Evolutionary conservation across 2,329 filamentous ascomycete species (phyloP).

Genomic region (Colletotrichum spinosum): DNA sequence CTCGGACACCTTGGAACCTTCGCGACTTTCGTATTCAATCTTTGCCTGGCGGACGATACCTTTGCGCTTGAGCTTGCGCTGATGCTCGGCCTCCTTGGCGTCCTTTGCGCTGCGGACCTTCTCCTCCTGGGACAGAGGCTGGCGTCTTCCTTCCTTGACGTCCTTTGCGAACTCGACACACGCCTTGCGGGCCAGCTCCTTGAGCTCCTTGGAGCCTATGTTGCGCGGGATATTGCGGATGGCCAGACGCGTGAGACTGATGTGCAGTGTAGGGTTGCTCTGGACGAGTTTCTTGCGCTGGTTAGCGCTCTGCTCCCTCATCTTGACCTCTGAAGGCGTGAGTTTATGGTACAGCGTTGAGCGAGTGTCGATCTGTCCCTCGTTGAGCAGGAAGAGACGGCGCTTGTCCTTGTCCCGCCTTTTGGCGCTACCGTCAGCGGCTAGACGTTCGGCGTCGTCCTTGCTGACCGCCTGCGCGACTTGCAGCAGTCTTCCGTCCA

Average conservation of each 20-base stretch:
- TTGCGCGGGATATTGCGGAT: conserved; percentile 90
- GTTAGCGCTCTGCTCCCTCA: conserved; percentile 87
- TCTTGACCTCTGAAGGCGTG: conserved; percentile 82
- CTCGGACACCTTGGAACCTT: conserved; percentile 87
- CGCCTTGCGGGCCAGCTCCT: conserved; percentile 90
- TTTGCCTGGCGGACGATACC: conserved; percentile 93
- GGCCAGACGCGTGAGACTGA: conserved; percentile 90
- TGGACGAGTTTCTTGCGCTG: conserved; percentile 93
- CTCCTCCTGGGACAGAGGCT: conserved; percentile 91
- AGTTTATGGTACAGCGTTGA: conserved; percentile 83
- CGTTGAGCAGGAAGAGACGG: conserved; percentile 85
- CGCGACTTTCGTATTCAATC: conserved; percentile 89
- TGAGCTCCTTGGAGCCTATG: conserved; percentile 87
- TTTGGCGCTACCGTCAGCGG: conserved; percentile 74
- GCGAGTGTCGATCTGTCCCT: conserved; percentile 84
- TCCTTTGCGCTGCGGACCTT: conserved; percentile 81
- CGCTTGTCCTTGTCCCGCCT: conserved; percentile 87
- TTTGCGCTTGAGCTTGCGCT: conserved; percentile 84
- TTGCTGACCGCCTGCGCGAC: conserved; percentile 88
- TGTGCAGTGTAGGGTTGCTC: conserved; percentile 87
- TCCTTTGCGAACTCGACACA: conserved; percentile 94
- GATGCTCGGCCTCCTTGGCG: conserved; percentile 82
- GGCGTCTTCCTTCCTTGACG: conserved; percentile 80
- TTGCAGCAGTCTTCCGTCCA: conserved; percentile 89
- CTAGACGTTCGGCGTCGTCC: conserved; percentile 80